Percentiles rank a stretch among this genome's conserved stretches.
phyloP scores from a whole-genome alignment of 2,329 filamentous ascomycete genomes.

The Tolypocladium pustulatum region DNA sequence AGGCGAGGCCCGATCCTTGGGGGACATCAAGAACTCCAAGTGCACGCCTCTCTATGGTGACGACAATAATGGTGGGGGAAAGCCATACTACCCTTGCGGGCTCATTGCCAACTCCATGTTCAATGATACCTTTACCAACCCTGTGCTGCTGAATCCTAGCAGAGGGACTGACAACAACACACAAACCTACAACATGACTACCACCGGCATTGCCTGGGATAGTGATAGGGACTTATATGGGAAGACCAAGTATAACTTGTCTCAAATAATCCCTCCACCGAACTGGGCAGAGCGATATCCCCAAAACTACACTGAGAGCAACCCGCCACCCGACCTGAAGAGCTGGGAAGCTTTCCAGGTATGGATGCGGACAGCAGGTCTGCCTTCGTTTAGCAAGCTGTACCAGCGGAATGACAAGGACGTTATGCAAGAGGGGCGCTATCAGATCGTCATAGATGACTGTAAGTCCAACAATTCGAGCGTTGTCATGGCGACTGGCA shows the following conservation, averaged over 20 bases:
- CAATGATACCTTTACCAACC: constrained; percentile 76
- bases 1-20: constrained; percentile 51
- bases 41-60: constrained; percentile 64
- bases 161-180: constrained; percentile 16
- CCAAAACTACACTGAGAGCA: constrained; percentile 53
- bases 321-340: constrained; percentile 61
- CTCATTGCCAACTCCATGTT: constrained; percentile 95
- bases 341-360: constrained; percentile 83
- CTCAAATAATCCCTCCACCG: constrained; percentile 67
- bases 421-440: constrained; percentile 59
- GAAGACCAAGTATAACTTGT: constrained; percentile 51
- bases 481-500: too few species aligned
- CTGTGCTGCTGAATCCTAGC: constrained; percentile 46
- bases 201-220: constrained; percentile 74
- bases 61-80: constrained; percentile 20
- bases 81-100: constrained; percentile 87
- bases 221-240: constrained; percentile 77
- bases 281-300: constrained; percentile 72
- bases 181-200: constrained; percentile 63
- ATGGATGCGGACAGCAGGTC: constrained; percentile 95
- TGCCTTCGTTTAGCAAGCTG: constrained; percentile 92
- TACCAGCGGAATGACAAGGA: constrained; percentile 69
- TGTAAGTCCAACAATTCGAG: constrained; percentile 44
- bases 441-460: constrained; percentile 66
- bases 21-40: constrained; percentile 53